Evolutionary conservation across 345 rosid genomes (phyloP), one percentile per base, ranked within the genome.

Genomic region (Dipteronia sinensis): DNA sequence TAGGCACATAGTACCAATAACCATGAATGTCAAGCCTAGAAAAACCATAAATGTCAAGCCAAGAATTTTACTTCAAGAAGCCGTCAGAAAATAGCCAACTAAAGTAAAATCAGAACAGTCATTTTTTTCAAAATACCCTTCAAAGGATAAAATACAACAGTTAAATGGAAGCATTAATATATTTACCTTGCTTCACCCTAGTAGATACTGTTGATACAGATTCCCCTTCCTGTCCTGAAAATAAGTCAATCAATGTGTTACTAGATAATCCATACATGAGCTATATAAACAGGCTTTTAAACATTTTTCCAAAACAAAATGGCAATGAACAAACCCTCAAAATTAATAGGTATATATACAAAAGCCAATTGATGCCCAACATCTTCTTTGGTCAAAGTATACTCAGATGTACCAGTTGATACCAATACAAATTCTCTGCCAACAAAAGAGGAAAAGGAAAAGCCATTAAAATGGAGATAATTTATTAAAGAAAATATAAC

Each of bases 211-310:
- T 72, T 70, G 98, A 90, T 27, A 88, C 74, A 22, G 94, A 85
- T 85, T 91, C 90, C 62, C 99, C 99, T 83, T 92, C 98, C 76
- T 90, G 89, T 58, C 99, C 99, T 95, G 96, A 72, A 89, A 76
- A 64, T 34, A 62, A 77, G 55, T 61, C 77, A 64, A 75, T 22
- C 19, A 38, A 42, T 13, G 51, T 38, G 29, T 77, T 62, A 83
- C 49, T 58, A 68, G 17, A 71, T 51, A 20, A 81, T 66, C 62
- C 23, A 67, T 3, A 9, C 38, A 20, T 63, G 62, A 72, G 46
- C 20, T 11, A 15, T 38, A 80, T 67, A 63, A 72, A 42, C 62
- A 83, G 73, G 65, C 46, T 51, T 69, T 53, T 51, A 73, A 68
- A 22, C 6, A 34, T 42, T 23, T 20, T 74, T 66, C 44, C 25